phyloP scores from a whole-genome alignment of 192 early-diverging fungal genomes.

The Nowakowskiella sp. region DNA sequence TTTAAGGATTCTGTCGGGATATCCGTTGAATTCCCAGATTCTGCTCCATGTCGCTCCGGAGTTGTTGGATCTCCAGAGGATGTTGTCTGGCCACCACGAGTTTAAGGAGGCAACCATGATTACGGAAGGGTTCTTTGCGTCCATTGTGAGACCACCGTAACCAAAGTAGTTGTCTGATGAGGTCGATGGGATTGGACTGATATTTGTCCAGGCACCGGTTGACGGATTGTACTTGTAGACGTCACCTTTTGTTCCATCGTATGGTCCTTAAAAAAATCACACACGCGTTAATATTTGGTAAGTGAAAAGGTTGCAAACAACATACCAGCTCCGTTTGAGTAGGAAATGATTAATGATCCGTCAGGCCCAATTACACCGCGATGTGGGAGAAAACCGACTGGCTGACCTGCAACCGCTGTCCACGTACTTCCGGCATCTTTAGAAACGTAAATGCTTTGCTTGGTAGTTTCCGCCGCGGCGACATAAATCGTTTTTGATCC shows the following conservation, averaged over 20 bases:
- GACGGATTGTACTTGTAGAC: conserved; percentile 23
- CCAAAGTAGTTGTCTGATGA: conserved; percentile 16
- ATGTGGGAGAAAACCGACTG: conserved; percentile 14
- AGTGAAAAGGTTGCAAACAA: too few species aligned
- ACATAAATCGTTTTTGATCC: conserved; percentile 4
- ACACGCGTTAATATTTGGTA: too few species aligned
- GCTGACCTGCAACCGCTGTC: conserved; percentile 16
- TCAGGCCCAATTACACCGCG: conserved; percentile 2
- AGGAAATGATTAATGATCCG: conserved; percentile 3
- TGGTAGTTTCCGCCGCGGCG: conserved; percentile 6
- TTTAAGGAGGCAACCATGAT: conserved; percentile 21
- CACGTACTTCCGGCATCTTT: conserved; percentile 18
- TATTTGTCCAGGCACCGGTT: conserved; percentile 15
- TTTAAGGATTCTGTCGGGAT: not conserved
- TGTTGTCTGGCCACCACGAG: conserved; percentile 21
- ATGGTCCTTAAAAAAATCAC: too few species aligned
- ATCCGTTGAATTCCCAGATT: conserved; percentile 7
- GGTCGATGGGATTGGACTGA: conserved; percentile 6
- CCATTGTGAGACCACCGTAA: conserved; percentile 21
- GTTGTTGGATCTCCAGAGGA: conserved; percentile 20
- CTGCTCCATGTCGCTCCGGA: conserved; percentile 16
- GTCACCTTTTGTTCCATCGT: conserved; percentile 20
- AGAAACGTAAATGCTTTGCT: conserved; percentile 3
- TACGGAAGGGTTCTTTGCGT: conserved; percentile 13
- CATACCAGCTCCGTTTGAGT: conserved; percentile 3